Percentiles rank a stretch among this genome's conserved stretches.
phyloP scores from a whole-genome alignment of 768 basidiomycete genomes.

The Amanita polypyramis region DNA sequence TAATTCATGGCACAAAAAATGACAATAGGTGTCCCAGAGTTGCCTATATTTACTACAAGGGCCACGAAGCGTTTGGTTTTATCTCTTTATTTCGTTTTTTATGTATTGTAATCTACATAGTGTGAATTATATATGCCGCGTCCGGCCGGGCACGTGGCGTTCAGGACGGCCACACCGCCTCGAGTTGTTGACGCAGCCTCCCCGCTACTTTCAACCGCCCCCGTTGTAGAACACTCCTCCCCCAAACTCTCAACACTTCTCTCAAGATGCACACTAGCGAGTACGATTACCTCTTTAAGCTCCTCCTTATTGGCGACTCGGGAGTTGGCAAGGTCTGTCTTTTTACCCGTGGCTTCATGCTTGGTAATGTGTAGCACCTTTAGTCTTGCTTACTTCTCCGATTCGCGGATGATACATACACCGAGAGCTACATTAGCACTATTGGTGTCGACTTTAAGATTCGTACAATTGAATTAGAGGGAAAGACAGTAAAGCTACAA shows the following conservation, averaged over 20 bases:
- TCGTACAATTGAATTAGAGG: slow-evolving; percentile 96
- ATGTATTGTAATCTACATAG: neutral
- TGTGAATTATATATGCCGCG: slow-evolving; percentile 1
- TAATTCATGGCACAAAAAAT: no score
- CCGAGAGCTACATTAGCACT: slow-evolving; percentile 94
- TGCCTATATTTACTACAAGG: no score
- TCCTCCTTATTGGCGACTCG: slow-evolving; percentile 89
- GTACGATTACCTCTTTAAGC: slow-evolving; percentile 95
- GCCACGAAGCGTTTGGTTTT: no score
- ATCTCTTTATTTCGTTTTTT: neutral
- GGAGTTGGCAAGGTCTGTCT: slow-evolving; percentile 82
- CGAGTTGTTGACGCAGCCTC: slow-evolving; percentile 28
- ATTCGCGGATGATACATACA: slow-evolving; percentile 95
- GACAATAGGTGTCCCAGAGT: no score
- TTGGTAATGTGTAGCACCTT: slow-evolving; percentile 4
- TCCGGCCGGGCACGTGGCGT: slow-evolving; percentile 21
- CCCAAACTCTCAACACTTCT: slow-evolving; percentile 13
- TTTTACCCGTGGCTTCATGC: slow-evolving; percentile 13
- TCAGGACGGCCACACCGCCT: slow-evolving; percentile 13
- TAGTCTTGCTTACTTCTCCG: slow-evolving; percentile 88
- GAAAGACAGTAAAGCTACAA: slow-evolving; percentile 97
- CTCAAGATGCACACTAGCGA: slow-evolving; percentile 78
- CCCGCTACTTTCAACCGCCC: slow-evolving; percentile 20
- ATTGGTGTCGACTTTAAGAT: slow-evolving; percentile 99
- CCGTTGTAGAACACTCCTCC: slow-evolving; percentile 18